Conservation (phyloP, 257 asterid genomes). For the Gentiana straminea region DNA sequence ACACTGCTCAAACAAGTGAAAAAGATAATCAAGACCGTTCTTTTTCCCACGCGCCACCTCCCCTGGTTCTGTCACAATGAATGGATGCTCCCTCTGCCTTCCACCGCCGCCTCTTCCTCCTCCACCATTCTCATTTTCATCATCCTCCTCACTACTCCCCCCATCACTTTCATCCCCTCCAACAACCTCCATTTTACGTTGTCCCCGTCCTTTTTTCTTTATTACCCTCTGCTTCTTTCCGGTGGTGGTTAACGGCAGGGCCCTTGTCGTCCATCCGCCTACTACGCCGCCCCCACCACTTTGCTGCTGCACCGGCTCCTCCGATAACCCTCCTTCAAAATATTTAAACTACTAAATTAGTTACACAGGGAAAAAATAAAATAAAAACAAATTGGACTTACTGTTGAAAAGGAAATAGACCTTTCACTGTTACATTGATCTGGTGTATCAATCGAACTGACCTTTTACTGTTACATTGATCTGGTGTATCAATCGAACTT, state of each 20-base stretch:
- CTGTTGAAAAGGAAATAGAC: no score
- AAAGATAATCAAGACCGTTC: slow-evolving; percentile 89
- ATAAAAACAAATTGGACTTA: no score
- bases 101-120: slow-evolving; percentile 39
- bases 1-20: slow-evolving; percentile 90
- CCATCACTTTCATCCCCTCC: no score
- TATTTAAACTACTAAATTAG: no score
- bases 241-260: slow-evolving; percentile 41
- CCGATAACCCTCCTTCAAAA: slow-evolving; percentile 65
- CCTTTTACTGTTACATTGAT: no score
- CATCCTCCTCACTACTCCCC: slow-evolving; percentile 42
- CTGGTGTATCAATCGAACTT: no score
- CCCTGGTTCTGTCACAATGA: slow-evolving; percentile 97
- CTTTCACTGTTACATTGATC: no score
- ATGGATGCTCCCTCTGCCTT: slow-evolving; percentile 96
- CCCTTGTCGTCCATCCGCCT: slow-evolving; percentile 45
- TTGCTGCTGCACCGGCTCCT: slow-evolving; percentile 93
- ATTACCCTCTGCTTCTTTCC: slow-evolving; percentile 36
- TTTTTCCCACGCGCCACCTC: slow-evolving; percentile 99
- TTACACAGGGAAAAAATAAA: no score
- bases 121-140: slow-evolving; percentile 42
- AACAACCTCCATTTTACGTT: slow-evolving; percentile 9
- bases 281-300: slow-evolving; percentile 63
- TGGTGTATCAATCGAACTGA: no score
- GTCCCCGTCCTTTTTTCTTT: slow-evolving; percentile 36